Base-by-base conservation (phyloP, 78 protist genomes). In the Dictyostelium intermedium region DNA sequence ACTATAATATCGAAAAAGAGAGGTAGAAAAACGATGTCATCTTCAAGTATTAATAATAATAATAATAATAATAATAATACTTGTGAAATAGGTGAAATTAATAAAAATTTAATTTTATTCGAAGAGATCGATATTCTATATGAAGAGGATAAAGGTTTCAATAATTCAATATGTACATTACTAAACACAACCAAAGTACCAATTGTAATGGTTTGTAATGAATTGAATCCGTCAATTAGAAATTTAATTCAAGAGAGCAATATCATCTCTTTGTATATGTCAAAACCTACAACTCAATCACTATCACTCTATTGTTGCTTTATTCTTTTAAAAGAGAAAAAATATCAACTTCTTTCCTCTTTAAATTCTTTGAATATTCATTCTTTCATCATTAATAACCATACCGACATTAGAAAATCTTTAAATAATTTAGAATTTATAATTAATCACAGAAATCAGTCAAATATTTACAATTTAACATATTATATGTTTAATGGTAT, bases 71-170 rank as follows among this genome's bases (percentile, higher is more conserved):
- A 63, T 63, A 39, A 39, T 4, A 39, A 39, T 39, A 39, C 43
- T 4, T 9, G 74, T n/a, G 39, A 72, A 13, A 13, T 3, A 0
- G 37, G 18, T 66, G 30, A 27, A 30, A 39, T 20, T 35, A 86
- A 76, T 37, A 63, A 79, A 35, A 76, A 56, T 8, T 32, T 87
- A 60, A 74, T 78, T 11, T 20, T 87, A 60, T 79, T 87, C 45
- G 93, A 87, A 41, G 93, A 87, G n/a, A 35, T 87, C 23, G 93
- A 87, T 66, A 87, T 79, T 20, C 39, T 79, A 16, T 87, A 34
- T 63, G 86, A 87, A 78, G 93, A 87, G 8, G 93, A 87, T 43
- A 76, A 66, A 66, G 93, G 93, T 20, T 87, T 87, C 27, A 34
- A 39, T 0, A 78, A 41, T 47, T 25, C 94, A 39, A 39, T 89